Evolutionary conservation across 257 asterid species (phyloP), one percentile per base, ranked within the genome.

Genomic region (Rhazya stricta): DNA sequence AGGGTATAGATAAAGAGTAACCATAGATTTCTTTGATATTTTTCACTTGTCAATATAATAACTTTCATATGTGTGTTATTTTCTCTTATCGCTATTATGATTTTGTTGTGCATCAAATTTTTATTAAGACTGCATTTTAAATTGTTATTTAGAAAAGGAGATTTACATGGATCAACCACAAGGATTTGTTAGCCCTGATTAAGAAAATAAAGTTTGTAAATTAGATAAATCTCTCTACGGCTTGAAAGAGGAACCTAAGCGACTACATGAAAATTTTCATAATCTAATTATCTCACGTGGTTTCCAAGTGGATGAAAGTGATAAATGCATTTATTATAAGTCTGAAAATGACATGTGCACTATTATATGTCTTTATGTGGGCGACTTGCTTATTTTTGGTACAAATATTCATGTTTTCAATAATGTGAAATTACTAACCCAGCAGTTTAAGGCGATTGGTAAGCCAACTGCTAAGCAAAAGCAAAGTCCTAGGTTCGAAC

Each of bases 311-410:
- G 54, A 53, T 57, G 51, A 73, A 53, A 53, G 68, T 73, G 76
- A 53, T 34, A 73, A 73, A 56, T 73, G 67, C 48, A 34, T 73
- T 18, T 73, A 73, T n/a, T 53, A 53, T 30, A 73, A 73, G 50
- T 32, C 11, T 51, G 46, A 53, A 30, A 34, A 73, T 19, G 50
- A 36, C 18, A 9, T 30, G 5, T 51, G 67, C 23, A 54, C 23
- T 46, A 71, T 50, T 32, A 10, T 43, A 4, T 69, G 54, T 43
- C 30, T 66, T 6, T 66, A 66, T 66, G 71, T 66, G 9, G 71
- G 29, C 29, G 42, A 66, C 29, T 5, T 66, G 37, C 21, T 66
- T 11, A 66, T 66, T 25, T 36, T 36, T 32, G 37, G 23, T n/a
- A 66, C 43, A 36, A 66, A 48, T 48, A 48, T 48, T 8, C 15